Base-by-base conservation (phyloP, 371 early-diverging fungal species). In the Mortierella sp. region DNA sequence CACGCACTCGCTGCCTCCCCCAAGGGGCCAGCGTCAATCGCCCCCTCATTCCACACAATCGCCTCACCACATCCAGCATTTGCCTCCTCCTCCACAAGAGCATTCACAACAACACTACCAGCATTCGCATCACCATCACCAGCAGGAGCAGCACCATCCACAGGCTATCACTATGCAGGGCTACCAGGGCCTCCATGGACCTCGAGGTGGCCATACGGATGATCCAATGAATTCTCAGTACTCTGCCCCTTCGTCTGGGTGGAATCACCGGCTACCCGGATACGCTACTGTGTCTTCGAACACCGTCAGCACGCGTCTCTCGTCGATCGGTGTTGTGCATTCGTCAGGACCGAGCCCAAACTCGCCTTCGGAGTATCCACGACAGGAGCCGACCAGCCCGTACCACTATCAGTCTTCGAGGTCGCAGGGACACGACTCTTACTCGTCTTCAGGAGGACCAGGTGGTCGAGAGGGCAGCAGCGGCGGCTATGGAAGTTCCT, bases 221-320 rank as follows among this genome's bases (percentile, higher is more conserved):
- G 83, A 83, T 24, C 37, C 40, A 37, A 61, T 75, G 69, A 73
- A 69, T n/a, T 66, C 72, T 7, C 44, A 41, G 19, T 68, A 43
- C 24, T 69, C 83, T 8, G 70, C 79, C 19, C 47, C 76, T 47
- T 73, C 82, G 1, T 83, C 84, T 19, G 84, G 84, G 14, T 83
- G 84, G 84, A 83, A 83, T 61, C 75, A 74, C 16, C 79, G 84
- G 0, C 45, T 83, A 11, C 84, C 84, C 10, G 84, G 84, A 50
- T 83, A 83, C 24, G 72, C 84, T 7, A 83, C 84, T 7, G 73
- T 83, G 24, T 71, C 84, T 1, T 75, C 84, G 2, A 75, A 79
- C 7, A 44, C 77, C 37, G 64, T 69, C 50, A 79, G 70, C 63
- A 76, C 84, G 2, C 72, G 84, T 1, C 77, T 83, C 1, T 83